Conservation (phyloP, 805 yeast genomes). For the Metschnikowia cerradonensis region DNA sequence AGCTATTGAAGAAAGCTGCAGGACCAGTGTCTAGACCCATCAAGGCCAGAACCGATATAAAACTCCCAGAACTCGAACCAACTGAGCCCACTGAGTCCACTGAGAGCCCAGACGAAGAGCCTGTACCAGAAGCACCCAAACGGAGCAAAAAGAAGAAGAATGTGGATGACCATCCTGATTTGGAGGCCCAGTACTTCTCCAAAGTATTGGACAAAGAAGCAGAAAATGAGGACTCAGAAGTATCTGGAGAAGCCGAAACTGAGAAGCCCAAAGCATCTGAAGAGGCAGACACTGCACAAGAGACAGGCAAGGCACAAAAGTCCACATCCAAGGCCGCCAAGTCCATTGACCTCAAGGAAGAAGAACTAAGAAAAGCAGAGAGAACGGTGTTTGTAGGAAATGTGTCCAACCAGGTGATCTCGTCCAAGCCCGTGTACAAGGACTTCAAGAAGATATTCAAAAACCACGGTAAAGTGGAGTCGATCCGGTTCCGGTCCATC, state of each 20-base stretch:
- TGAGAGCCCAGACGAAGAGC: slow-evolving; percentile 1
- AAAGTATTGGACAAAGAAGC: slow-evolving; percentile 14
- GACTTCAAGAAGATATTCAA: slow-evolving; percentile 62
- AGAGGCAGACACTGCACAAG: slow-evolving; percentile 11
- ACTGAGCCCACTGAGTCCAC: slow-evolving; percentile 16
- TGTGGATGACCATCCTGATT: slow-evolving; percentile 1
- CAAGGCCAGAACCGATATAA: slow-evolving; percentile 30
- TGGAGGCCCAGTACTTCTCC: slow-evolving; percentile 13
- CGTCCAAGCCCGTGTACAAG: slow-evolving; percentile 57
- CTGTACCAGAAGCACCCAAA: background rate
- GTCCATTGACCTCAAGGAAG: slow-evolving; percentile 56
- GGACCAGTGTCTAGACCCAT: slow-evolving; percentile 47
- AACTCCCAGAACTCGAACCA: slow-evolving; percentile 4
- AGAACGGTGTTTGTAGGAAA: slow-evolving; percentile 88
- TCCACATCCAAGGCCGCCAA: slow-evolving; percentile 36
- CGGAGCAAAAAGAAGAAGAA: slow-evolving; percentile 4
- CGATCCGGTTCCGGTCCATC: slow-evolving; percentile 87
- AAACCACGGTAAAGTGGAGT: slow-evolving; percentile 52
- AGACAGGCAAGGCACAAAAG: background rate
- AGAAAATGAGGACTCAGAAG: slow-evolving; percentile 4
- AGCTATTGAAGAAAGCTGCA: slow-evolving; percentile 27
- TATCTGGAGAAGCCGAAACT: background rate
- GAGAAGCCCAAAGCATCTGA: slow-evolving; percentile 21
- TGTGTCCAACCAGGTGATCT: slow-evolving; percentile 60
- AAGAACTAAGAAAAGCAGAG: slow-evolving; percentile 78